A percentile compares a stretch with the other conserved stretches of the same genome.
Evolutionary conservation across 2,329 filamentous ascomycete species (phyloP).

Genomic region (Penicillium occitanis): DNA sequence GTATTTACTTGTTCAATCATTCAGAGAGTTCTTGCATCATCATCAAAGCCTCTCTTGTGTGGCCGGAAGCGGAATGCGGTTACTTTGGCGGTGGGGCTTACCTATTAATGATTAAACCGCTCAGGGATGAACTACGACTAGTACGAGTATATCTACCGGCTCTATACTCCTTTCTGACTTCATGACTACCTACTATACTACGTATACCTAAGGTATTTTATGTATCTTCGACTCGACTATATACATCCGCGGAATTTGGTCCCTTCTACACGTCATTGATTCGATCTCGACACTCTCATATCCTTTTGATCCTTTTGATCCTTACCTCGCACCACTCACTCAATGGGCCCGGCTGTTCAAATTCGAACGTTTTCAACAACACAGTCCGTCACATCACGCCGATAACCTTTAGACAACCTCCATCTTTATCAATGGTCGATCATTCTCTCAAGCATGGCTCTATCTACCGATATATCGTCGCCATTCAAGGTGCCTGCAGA

Average conservation of each 20-base stretch:
- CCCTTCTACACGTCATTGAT: neutral
- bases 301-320: neutral
- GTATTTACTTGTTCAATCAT: too few species aligned
- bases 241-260: neutral
- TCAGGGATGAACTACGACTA: neutral
- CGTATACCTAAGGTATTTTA: too few species aligned
- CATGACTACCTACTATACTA: neutral
- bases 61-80: conserved; percentile 3
- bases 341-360: neutral
- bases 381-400: neutral
- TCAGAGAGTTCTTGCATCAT: neutral
- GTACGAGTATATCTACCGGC: neutral
- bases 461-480: conserved; percentile 26
- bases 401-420: neutral
- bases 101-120: neutral
- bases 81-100: neutral
- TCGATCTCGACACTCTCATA: neutral
- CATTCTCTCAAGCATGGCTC: neutral
- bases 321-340: neutral
- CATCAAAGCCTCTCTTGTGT: neutral
- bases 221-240: neutral
- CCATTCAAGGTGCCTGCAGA: conserved; percentile 38
- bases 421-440: neutral
- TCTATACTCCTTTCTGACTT: neutral
- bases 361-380: neutral